Base-by-base conservation (phyloP, 208 protist species). In the Leishmania guyanensis region DNA sequence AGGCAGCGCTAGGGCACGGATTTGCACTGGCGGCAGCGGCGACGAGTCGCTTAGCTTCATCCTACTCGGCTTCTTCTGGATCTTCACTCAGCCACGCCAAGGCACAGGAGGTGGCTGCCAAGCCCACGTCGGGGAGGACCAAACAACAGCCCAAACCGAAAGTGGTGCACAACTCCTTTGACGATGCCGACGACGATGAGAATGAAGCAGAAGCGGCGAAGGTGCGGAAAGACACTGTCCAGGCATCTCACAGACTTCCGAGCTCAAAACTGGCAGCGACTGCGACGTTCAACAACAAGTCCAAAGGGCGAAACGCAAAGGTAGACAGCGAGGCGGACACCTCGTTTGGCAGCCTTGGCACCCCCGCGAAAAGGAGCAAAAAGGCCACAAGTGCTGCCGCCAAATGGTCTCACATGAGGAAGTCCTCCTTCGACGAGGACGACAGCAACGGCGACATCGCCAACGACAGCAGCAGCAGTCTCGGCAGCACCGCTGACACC, bases 401-500 rank as follows among this genome's bases (percentile, higher is more conserved):
- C 14, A 80, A 66, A 50, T n/a, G 43, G 5, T 76, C 56, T 3
- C 83, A 79, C 66, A 50, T 64, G 33, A 75, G 81, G 12, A 68
- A 65, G 16, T 90, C 86, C 0, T 85, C 86, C 51, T 90, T 90
- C 51, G 86, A 90, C 64, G 85, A 88, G 22, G 86, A 87, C 75
- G 83, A 90, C 33, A 54, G 77, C n/a, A 36, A 69, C 22, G 56
- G 5, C 29, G 75, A 16, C 22, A 43, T 53, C 10, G 39, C 48
- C 29, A 29, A 53, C n/a, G 46, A 65, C 20, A 39, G 46, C n/a
- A 48, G 75, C 39, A 77, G 20, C 54, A 66, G 29, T 1, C 5
- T 0, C 29, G n/a, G 2, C 16, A 84, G 36, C n/a, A 17, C 72
- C 75, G 0, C 62, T 43, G 3, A 14, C 43, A 39, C 50, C 22